Evolutionary conservation across 2,329 filamentous ascomycete species (phyloP).

Genomic region (Aspergillus vadensis): DNA sequence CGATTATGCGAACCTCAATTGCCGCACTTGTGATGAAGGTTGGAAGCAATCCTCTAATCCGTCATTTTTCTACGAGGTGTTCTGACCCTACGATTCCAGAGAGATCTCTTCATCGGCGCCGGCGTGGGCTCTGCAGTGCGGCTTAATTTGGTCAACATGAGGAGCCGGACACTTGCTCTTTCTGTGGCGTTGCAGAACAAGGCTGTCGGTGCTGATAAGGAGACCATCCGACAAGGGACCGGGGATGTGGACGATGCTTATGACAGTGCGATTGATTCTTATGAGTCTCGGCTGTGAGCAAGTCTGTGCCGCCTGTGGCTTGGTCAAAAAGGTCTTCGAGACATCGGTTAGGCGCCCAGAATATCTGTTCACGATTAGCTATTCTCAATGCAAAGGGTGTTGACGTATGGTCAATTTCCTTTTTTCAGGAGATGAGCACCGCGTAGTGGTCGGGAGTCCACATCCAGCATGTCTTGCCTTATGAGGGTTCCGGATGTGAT

Average conservation of each 20-base stretch:
- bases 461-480: too few species aligned
- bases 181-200: slow-evolving; percentile 3
- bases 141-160: neutral
- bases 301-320: neutral
- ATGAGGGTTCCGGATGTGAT: too few species aligned
- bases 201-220: neutral
- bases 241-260: slow-evolving; percentile 12
- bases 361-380: neutral
- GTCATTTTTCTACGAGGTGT: neutral
- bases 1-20: slow-evolving; percentile 4
- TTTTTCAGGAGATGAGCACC: too few species aligned
- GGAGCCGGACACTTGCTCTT: neutral
- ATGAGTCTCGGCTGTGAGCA: neutral
- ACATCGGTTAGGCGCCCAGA: neutral
- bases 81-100: neutral
- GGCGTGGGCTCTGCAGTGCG: slow-evolving; percentile 3
- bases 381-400: too few species aligned
- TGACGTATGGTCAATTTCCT: too few species aligned
- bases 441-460: too few species aligned
- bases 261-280: slow-evolving; percentile 10
- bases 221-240: slow-evolving; percentile 5
- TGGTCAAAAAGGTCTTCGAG: neutral
- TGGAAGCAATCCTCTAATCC: neutral
- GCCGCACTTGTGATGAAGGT: slow-evolving; percentile 5
- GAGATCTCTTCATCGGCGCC: neutral